Evolutionary conservation across 2,329 filamentous ascomycete species (phyloP).

Genomic region (Diaporthe sp.): DNA sequence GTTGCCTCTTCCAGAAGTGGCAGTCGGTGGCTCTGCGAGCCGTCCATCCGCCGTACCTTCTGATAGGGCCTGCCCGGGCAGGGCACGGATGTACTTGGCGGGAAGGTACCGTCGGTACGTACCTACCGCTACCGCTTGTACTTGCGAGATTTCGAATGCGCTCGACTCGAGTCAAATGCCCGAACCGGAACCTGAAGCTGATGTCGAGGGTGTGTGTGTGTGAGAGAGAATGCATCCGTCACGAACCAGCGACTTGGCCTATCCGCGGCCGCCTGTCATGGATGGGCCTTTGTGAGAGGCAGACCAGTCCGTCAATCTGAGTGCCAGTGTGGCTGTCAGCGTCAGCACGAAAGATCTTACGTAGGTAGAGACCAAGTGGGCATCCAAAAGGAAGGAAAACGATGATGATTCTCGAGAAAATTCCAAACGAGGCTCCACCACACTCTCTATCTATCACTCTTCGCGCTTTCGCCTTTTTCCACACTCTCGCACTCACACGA

Average conservation of each 20-base stretch:
- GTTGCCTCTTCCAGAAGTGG: neutral
- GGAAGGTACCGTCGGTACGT: neutral
- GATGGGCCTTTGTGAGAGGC: neutral
- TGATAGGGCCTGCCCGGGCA: neutral
- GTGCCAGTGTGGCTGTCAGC: conserved; percentile 27
- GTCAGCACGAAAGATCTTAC: neutral
- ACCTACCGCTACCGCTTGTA: neutral
- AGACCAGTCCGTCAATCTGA: conserved; percentile 3
- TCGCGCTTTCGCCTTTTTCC: conserved; percentile 22
- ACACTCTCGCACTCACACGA: neutral
- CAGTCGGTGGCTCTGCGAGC: conserved; percentile 11
- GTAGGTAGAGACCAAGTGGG: neutral
- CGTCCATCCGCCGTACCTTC: conserved; percentile 24
- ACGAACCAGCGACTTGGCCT: conserved; percentile 36
- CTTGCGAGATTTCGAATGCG: conserved; percentile 7
- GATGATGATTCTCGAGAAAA: conserved; percentile 21
- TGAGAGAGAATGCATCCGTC: neutral
- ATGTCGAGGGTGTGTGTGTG: neutral
- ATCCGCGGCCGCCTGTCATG: conserved; percentile 8
- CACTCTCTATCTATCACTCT: neutral
- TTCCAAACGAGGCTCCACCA: conserved; percentile 20
- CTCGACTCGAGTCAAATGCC: conserved; percentile 26
- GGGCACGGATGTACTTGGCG: conserved; percentile 11
- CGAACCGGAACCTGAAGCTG: conserved; percentile 19
- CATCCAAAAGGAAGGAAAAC: neutral